Percentiles rank a stretch among this genome's conserved stretches.
Evolutionary conservation across 2,329 filamentous ascomycete species (phyloP).

Genomic region (Cercospora janseana): DNA sequence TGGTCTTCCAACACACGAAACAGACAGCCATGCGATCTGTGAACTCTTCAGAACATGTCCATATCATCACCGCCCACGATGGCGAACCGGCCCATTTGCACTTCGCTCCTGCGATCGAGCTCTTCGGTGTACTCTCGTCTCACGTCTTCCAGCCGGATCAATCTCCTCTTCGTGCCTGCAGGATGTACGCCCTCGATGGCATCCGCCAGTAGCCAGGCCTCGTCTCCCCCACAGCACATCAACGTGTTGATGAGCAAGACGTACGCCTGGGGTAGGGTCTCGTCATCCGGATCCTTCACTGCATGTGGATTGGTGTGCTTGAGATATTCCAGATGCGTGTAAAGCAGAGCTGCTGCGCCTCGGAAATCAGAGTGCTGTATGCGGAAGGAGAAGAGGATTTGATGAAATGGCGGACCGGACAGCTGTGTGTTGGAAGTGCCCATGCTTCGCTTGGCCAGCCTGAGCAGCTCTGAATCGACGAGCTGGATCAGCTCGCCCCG

Average conservation of each 20-base stretch:
- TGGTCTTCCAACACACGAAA: too few species aligned
- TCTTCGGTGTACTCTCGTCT: slow-evolving; percentile 87
- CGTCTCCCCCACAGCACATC: slow-evolving; percentile 75
- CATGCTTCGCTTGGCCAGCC: slow-evolving; percentile 66
- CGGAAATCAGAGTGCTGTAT: slow-evolving; percentile 82
- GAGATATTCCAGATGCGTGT: slow-evolving; percentile 56
- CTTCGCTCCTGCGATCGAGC: slow-evolving; percentile 80
- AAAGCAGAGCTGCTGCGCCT: slow-evolving; percentile 62
- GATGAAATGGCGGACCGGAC: slow-evolving; percentile 67
- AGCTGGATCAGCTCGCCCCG: slow-evolving; percentile 67
- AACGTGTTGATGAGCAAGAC: slow-evolving; percentile 91
- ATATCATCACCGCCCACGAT: slow-evolving; percentile 52
- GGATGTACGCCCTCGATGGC: slow-evolving; percentile 45
- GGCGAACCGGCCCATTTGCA: slow-evolving; percentile 85
- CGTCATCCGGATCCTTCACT: slow-evolving; percentile 47
- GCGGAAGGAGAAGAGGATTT: slow-evolving; percentile 88
- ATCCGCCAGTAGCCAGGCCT: slow-evolving; percentile 73
- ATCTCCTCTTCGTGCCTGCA: slow-evolving; percentile 59
- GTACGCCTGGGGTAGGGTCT: slow-evolving; percentile 68
- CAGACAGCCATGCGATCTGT: too few species aligned
- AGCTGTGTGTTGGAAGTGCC: slow-evolving; percentile 49
- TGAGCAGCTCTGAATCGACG: slow-evolving; percentile 74
- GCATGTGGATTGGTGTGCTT: slow-evolving; percentile 24
- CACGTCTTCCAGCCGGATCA: slow-evolving; percentile 82
- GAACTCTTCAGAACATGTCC: slow-evolving; percentile 34